Base-by-base conservation (phyloP, 495 filamentous ascomycete genomes). In the Xylaria longipes region DNA sequence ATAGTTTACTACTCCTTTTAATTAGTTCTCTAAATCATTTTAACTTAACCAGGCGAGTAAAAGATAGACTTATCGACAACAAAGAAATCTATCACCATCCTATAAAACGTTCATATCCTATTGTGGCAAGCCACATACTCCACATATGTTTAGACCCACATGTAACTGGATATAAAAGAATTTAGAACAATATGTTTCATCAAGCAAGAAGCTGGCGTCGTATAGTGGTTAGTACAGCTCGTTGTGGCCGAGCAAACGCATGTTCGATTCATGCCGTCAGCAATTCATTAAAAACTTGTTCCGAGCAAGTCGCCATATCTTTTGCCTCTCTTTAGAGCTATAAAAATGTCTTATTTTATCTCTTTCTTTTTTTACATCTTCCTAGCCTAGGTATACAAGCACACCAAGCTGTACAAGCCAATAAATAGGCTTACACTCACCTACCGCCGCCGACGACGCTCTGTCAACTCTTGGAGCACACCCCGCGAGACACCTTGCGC, bases 211-310 rank as follows among this genome's bases (percentile, higher is more conserved):
- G 65, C 50, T 68, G 65, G 50, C 45, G 39, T 69, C 54, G 54
- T 69, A 69, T 69, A 60, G 66, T 69, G 54, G 54, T 69, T 69
- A 69, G 66, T 61, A 69, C 50, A 45, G 37, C 54, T 58, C 54
- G 66, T 69, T 69, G 66, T 69, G 66, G 66, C 50, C 54, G 56
- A 46, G 66, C 39, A 69, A 57, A 61, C 60, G 60, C 60, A 63
- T 63, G 60, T 63, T 63, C 60, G 60, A 63, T 63, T 63, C 60
- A 63, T 63, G 60, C 60, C n/a, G 37, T 41, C 60, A 63, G 60
- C 60, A 63, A 63, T 20, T 12, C 3, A 27, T n/a, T 14, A 2
- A 15, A 54, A 29, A 15, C 25, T 14, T 5, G 7, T 0, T 15
- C 0, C 1, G 5, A 29, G 0, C 22, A 14, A 4, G 15, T 0